Evolutionary conservation across 2,329 filamentous ascomycete genomes (phyloP), one percentile per base, ranked within the genome.

Genomic region (Sphaerulina musiva): DNA sequence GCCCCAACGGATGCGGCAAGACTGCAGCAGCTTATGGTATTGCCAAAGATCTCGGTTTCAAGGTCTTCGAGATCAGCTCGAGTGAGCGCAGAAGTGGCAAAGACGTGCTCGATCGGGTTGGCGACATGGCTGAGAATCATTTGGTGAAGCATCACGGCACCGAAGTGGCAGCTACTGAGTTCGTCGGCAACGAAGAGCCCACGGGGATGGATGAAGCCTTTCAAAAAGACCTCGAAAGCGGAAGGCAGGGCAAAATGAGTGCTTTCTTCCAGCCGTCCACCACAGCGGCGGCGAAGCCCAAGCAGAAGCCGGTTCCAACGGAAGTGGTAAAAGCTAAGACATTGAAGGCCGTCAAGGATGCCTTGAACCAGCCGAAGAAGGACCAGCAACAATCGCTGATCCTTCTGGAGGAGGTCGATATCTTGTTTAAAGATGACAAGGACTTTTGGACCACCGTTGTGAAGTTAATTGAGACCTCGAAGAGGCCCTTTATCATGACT

Each of bases 41-140:
- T 41, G 92, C 93, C 4, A 92, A 88, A 65, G 92, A 98, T 71
- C 78, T 97, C 12, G 89, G 82, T 1, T 97, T 95, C 66, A 91
- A 95, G 65, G 81, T 98, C 1, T 98, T 98, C 62, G 93, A 98
- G 70, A 90, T 98, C 67, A 95, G 95, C 65, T 75, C 92, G 0
- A 83, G 89, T 56, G 89, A 82, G 61, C 83, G 91, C 48, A 80
- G 93, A 58, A 95, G 83, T 66, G 92, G 91, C 32, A 93, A 86
- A 68, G 93, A 98, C 64, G 84, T 98, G 46, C 69, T 95, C 34
- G 93, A 98, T 64, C 88, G 82, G 62, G 89, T 98, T 43, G 95
- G 93, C 40, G 90, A 98, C 70, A 97, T 98, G 92, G 93, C 90
- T 3, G 85, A 85, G 57, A 97, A 98, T 64, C 93, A 98, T 70